Evolutionary conservation across 805 yeast genomes (phyloP).

Genomic region (Kodamaea lidongshanica): DNA sequence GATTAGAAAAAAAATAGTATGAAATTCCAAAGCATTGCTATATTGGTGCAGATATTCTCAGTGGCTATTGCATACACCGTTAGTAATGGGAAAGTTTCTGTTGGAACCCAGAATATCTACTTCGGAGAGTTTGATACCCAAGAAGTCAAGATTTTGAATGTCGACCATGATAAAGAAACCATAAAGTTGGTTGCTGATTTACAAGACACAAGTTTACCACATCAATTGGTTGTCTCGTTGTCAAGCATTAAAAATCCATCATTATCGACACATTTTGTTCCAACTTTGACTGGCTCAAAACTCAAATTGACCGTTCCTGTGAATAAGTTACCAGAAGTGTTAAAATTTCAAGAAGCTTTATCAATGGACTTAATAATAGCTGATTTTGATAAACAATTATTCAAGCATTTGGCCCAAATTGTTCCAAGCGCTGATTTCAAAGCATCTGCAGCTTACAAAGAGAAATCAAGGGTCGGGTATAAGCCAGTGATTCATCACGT

Average conservation of each 20-base stretch:
- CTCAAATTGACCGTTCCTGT: constrained; percentile 22
- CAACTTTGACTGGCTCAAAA: constrained; percentile 18
- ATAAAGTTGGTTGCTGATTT: constrained; percentile 24
- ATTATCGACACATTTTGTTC: constrained; percentile 28
- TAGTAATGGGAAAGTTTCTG: constrained; percentile 23
- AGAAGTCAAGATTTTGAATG: constrained; percentile 23
- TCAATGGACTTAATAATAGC: constrained; percentile 28
- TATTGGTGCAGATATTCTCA: constrained; percentile 17
- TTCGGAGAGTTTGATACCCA: constrained; percentile 28
- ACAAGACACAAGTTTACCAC: constrained; percentile 21
- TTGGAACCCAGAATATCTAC: constrained; percentile 18
- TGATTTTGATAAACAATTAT: constrained; percentile 19
- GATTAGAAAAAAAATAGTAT: too few relatives aligned
- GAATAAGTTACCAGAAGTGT: constrained; percentile 28
- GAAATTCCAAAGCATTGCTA: constrained; percentile 16
- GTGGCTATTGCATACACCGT: constrained; percentile 24
- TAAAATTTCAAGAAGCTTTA: constrained; percentile 28
- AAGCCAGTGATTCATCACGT: constrained; percentile 58
- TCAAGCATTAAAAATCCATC: constrained; percentile 22
- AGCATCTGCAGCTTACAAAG: constrained; percentile 16
- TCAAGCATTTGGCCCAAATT: constrained; percentile 24
- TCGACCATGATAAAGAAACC: constrained; percentile 29
- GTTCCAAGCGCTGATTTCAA: constrained; percentile 24
- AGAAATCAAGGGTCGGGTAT: constrained; percentile 37
- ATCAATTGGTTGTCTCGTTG: constrained; percentile 29